Conservation (phyloP, 768 basidiomycete genomes). For the Suillus paluster region DNA sequence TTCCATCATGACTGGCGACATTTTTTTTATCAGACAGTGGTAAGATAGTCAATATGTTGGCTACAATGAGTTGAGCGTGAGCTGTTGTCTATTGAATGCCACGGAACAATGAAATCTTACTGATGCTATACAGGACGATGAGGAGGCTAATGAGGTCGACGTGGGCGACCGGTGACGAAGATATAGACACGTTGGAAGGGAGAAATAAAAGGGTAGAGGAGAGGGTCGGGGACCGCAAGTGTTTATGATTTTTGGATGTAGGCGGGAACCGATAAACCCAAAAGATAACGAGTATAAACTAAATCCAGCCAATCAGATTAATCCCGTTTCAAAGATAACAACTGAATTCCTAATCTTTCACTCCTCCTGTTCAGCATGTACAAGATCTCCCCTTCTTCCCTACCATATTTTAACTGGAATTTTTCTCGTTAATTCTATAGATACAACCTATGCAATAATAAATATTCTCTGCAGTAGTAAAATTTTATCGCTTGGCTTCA, state of each 20-base stretch:
- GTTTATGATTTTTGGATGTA: slow-evolving; percentile 40
- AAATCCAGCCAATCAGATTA: slow-evolving; percentile 43
- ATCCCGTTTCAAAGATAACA: slow-evolving; percentile 29
- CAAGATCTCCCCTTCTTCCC: no score
- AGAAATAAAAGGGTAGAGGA: slow-evolving; percentile 30
- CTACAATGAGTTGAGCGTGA: not conserved
- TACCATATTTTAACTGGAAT: not conserved
- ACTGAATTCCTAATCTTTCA: not conserved
- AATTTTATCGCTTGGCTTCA: slow-evolving; percentile 31
- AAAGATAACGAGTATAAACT: slow-evolving; percentile 38
- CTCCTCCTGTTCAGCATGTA: not conserved
- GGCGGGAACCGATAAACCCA: slow-evolving; percentile 44
- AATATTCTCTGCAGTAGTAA: slow-evolving; percentile 14
- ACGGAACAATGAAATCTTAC: not conserved
- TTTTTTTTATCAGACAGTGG: slow-evolving; percentile 35
- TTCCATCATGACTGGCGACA: slow-evolving; percentile 65
- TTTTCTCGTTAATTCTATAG: not conserved
- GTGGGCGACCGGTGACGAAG: slow-evolving; percentile 8
- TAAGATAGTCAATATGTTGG: slow-evolving; percentile 35
- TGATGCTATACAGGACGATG: slow-evolving; percentile 4
- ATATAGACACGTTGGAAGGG: slow-evolving; percentile 14
- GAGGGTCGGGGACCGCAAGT: slow-evolving; percentile 17
- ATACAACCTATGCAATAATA: not conserved
- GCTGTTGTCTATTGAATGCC: not conserved
- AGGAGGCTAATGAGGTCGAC: slow-evolving; percentile 2